Conservation (phyloP, 2,329 filamentous ascomycete species). For the Arthrobotrys sphaeroides region DNA sequence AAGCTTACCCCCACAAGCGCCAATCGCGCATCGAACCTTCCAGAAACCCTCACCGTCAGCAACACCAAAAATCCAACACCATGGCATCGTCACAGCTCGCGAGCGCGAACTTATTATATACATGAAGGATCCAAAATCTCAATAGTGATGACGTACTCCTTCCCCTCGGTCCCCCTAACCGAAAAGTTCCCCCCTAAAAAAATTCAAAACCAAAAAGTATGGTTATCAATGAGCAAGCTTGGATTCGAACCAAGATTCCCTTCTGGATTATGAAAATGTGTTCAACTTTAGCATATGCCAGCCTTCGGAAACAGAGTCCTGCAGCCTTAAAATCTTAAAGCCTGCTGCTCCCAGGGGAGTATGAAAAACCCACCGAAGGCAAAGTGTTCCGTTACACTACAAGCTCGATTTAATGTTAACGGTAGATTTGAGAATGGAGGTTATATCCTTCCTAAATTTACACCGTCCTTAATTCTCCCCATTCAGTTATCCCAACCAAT, state of each 20-base stretch:
- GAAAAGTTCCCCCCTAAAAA: neutral
- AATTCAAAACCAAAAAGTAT: constrained; percentile 19
- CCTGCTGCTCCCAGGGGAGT: no score
- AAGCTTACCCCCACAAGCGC: neutral
- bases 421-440: no score
- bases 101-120: no score
- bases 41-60: constrained; percentile 2
- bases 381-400: no score
- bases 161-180: neutral
- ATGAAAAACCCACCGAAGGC: no score
- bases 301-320: constrained; percentile 21
- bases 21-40: constrained; percentile 34
- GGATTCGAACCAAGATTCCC: no score
- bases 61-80: constrained; percentile 47
- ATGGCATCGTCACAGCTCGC: neutral
- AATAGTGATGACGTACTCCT: neutral
- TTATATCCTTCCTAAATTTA: no score
- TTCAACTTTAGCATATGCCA: no score
- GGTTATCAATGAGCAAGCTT: constrained; percentile 48
- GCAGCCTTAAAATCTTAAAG: constrained; percentile 14
- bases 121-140: neutral
- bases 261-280: no score
- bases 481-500: no score
- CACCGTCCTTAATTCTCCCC: no score
- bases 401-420: no score